Conservation (phyloP, 257 asterid genomes). For the Penstemon eatonii region DNA sequence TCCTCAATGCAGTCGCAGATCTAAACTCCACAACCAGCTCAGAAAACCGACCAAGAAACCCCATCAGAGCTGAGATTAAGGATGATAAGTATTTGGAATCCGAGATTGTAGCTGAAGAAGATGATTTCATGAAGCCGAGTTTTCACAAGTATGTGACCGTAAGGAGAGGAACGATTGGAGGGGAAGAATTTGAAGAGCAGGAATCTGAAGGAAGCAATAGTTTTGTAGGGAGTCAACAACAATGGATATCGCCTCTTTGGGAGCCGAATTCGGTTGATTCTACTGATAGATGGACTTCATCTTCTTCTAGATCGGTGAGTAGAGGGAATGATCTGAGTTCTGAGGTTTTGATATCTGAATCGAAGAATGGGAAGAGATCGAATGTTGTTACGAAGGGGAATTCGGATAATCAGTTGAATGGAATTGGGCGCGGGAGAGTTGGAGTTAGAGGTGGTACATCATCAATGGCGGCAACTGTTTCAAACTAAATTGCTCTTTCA, state of each 20-base stretch:
- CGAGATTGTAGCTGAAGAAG: constrained; percentile 49
- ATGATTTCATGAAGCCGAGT: constrained; percentile 79
- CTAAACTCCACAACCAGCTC: constrained; percentile 76
- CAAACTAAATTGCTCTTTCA: constrained; percentile 17
- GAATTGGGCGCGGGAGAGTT: constrained; percentile 46
- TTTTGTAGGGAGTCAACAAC: constrained; percentile 51
- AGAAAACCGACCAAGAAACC: constrained; percentile 43
- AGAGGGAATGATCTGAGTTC: constrained; percentile 39
- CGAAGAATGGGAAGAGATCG: constrained; percentile 33
- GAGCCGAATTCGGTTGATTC: constrained; percentile 80
- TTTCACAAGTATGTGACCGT: constrained; percentile 87
- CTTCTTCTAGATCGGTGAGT: constrained; percentile 52
- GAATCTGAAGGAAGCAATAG: constrained; percentile 92
- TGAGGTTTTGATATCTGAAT: constrained; percentile 21
- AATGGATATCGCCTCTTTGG: constrained; percentile 59
- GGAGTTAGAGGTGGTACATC: constrained; percentile 36
- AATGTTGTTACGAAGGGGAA: constrained; percentile 45
- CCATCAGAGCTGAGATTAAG: constrained; percentile 33
- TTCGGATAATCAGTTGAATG: constrained; percentile 41
- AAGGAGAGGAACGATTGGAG: constrained; percentile 57
- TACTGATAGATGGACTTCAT: constrained; percentile 49
- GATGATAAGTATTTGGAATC: constrained; percentile 65
- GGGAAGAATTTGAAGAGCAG: constrained; percentile 57
- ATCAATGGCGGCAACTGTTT: constrained; percentile 30
- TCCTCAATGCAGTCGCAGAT: constrained; percentile 96